phyloP scores from a whole-genome alignment of 805 yeast species.

The Candida mattraensis region DNA sequence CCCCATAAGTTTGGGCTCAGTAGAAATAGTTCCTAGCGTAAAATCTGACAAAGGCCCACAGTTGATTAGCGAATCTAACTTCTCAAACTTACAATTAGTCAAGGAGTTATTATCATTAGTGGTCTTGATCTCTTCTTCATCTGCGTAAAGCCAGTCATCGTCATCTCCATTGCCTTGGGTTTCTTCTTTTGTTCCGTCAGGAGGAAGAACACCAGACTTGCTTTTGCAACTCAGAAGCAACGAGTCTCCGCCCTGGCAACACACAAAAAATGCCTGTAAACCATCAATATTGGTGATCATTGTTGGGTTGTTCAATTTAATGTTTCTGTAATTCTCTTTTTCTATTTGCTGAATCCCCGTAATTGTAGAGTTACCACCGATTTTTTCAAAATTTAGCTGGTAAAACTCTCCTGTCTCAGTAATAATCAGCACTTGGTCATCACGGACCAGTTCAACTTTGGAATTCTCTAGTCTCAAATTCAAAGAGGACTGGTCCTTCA shows the following conservation, averaged over 20 bases:
- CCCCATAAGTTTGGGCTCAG: conserved; percentile 56
- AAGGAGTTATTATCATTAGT: conserved; percentile 15
- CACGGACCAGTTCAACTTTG: conserved; percentile 34
- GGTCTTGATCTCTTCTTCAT: conserved; percentile 32
- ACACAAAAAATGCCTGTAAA: conserved; percentile 51
- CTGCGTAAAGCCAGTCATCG: conserved; percentile 41
- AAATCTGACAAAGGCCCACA: conserved; percentile 75
- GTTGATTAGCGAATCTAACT: conserved; percentile 56
- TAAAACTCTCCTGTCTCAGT: conserved; percentile 45
- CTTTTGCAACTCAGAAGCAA: conserved; percentile 45
- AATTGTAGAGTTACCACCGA: conserved; percentile 37
- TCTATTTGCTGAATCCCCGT: conserved; percentile 25
- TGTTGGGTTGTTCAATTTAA: conserved; percentile 37
- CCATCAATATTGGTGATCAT: conserved; percentile 40
- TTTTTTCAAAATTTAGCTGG: conserved; percentile 31
- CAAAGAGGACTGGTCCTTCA: conserved; percentile 49
- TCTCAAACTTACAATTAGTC: conserved; percentile 37
- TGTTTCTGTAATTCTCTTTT: conserved; percentile 20
- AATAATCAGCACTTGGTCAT: conserved; percentile 39
- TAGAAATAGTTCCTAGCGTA: conserved; percentile 59
- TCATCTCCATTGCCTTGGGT: conserved; percentile 40
- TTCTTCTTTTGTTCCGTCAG: conserved; percentile 9
- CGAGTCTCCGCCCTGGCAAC: conserved; percentile 61
- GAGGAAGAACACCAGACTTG: conserved; percentile 14
- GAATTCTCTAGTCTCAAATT: conserved; percentile 58